phyloP scores from a whole-genome alignment of 768 basidiomycete genomes.

The Mycena galericulata region DNA sequence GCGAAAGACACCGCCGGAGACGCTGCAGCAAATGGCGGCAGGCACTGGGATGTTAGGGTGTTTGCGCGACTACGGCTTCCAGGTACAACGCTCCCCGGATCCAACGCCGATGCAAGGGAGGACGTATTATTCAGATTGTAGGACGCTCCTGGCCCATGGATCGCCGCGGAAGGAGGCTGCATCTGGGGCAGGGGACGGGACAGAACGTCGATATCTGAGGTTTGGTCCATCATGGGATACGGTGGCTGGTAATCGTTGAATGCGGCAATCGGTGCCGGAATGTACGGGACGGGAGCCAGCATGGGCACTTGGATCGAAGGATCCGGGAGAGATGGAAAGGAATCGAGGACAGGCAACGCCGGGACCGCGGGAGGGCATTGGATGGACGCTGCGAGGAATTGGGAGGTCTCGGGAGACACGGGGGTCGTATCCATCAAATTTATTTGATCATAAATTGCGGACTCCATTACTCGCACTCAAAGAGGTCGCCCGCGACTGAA shows the following conservation, averaged over 20 bases:
- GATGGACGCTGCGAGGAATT: slow-evolving; percentile 22
- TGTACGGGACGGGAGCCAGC: slow-evolving; percentile 26
- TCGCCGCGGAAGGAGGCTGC: slow-evolving; percentile 51
- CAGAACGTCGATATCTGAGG: slow-evolving; percentile 37
- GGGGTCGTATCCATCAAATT: slow-evolving; percentile 30
- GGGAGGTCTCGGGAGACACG: slow-evolving; percentile 20
- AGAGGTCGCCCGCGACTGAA: slow-evolving; percentile 26
- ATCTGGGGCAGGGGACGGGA: slow-evolving; percentile 51
- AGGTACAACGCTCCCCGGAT: slow-evolving; percentile 46
- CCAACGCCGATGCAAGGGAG: slow-evolving; percentile 60
- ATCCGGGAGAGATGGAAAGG: slow-evolving; percentile 14
- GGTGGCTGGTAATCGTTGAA: slow-evolving; percentile 28
- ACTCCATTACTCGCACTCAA: slow-evolving; percentile 41
- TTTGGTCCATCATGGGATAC: slow-evolving; percentile 34
- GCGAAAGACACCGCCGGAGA: slow-evolving; percentile 40
- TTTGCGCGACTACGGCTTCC: slow-evolving; percentile 53
- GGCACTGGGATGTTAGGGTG: slow-evolving; percentile 40
- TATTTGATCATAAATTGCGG: slow-evolving; percentile 32
- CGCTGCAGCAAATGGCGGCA: slow-evolving; percentile 34
- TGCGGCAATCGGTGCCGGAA: slow-evolving; percentile 13
- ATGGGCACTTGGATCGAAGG: slow-evolving; percentile 20
- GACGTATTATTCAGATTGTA: slow-evolving; percentile 54
- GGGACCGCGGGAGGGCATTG: slow-evolving; percentile 18
- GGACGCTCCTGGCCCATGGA: slow-evolving; percentile 53
- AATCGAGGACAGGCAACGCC: slow-evolving; percentile 20